These are phyloP conservation scores for Acorus calamus DNA, from an alignment of 106 monocot species.

Conservation along the genomic window DNA sequence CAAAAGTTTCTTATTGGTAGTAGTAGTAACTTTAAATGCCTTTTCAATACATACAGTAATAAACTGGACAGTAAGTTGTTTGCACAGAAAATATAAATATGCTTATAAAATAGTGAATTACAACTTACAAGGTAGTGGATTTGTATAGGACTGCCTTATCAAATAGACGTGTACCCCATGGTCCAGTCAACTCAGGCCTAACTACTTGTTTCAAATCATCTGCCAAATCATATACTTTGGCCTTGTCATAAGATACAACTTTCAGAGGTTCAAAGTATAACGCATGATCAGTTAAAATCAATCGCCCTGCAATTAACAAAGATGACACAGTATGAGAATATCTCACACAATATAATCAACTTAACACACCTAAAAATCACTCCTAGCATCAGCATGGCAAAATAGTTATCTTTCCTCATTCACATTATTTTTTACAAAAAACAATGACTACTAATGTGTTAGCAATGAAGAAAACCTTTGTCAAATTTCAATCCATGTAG, in stretches of 20 bases:
- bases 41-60: too few species aligned
- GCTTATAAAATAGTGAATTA: neutral
- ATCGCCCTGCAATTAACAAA: conserved; percentile 52
- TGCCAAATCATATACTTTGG: conserved; percentile 86
- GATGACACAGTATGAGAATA: neutral
- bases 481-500: neutral
- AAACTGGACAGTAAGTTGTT: neutral
- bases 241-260: conserved; percentile 78
- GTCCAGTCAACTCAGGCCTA: conserved; percentile 87
- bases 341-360: too few species aligned
- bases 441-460: too few species aligned
- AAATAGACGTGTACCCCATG: conserved; percentile 96
- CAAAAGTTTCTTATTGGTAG: too few species aligned
- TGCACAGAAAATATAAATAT: neutral
- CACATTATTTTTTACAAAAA: too few species aligned
- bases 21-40: too few species aligned
- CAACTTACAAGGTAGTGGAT: conserved; percentile 67
- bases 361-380: too few species aligned
- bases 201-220: conserved; percentile 85
- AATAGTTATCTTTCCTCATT: too few species aligned
- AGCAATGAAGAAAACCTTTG: neutral
- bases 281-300: conserved; percentile 82
- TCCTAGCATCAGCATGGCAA: too few species aligned
- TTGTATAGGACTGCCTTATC: conserved; percentile 95
- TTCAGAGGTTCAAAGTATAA: conserved; percentile 85